Conservation (phyloP, 2,329 filamentous ascomycete genomes). For the Geosmithia morbida region DNA sequence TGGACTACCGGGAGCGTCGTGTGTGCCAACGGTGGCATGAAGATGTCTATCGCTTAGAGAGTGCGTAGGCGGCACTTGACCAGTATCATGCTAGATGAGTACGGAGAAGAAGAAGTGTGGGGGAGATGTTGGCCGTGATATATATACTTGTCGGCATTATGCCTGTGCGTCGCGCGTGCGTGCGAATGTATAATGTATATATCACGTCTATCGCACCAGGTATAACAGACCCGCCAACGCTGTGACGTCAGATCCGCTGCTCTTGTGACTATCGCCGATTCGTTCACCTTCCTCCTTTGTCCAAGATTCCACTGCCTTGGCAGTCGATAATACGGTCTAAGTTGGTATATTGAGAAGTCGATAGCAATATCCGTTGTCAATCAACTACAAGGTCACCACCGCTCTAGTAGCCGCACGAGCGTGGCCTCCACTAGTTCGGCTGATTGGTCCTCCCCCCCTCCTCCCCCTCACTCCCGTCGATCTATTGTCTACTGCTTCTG, state of each 20-base stretch:
- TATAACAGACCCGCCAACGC: background rate
- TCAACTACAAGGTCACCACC: no score
- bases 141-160: no score
- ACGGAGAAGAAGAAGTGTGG: no score
- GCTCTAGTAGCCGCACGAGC: background rate
- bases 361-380: no score
- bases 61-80: no score
- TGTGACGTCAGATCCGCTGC: background rate
- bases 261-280: background rate
- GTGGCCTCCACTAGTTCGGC: background rate
- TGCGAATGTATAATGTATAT: no score
- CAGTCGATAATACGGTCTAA: no score
- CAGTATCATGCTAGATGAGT: no score
- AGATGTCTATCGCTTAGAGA: slow-evolving; percentile 11
- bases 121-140: no score
- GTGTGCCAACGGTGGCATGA: slow-evolving; percentile 43
- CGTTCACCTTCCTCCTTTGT: background rate
- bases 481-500: background rate
- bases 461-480: background rate
- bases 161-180: no score
- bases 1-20: slow-evolving; percentile 61
- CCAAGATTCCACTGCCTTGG: background rate
- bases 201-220: background rate
- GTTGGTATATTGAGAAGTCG: no score
- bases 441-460: background rate